These are phyloP conservation scores for Ulota crispa DNA, from an alignment of 225 moss, liverwort and hornwort genomes.

Conservation along the genomic window DNA sequence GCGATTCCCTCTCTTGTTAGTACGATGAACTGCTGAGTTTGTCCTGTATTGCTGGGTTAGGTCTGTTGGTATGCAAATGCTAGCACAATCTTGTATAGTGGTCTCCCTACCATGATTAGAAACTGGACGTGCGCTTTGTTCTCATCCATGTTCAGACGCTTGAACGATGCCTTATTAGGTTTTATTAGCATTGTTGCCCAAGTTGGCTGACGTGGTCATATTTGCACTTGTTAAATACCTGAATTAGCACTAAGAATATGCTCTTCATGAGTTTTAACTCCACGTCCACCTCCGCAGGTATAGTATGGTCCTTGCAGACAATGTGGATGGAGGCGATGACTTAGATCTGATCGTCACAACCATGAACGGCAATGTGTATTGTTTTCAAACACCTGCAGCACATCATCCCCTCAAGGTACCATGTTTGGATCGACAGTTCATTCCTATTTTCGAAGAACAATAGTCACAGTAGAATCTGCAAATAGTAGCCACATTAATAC, in stretches of 20 bases:
- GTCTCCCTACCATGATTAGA: constrained; percentile 5
- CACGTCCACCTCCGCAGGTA: constrained; percentile 54
- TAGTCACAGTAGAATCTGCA: background rate
- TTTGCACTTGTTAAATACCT: background rate
- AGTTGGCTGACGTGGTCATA: background rate
- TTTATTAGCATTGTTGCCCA: background rate
- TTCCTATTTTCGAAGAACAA: background rate
- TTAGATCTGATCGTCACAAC: constrained; percentile 90
- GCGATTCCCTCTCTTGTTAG: background rate
- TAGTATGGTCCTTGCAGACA: constrained; percentile 98
- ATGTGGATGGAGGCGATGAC: constrained; percentile 99
- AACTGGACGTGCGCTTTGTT: background rate
- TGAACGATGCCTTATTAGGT: constrained; percentile 4
- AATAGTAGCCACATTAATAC: background rate
- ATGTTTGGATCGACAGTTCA: background rate
- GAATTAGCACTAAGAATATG: constrained; percentile 6
- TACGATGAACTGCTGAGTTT: constrained; percentile 1
- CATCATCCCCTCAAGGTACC: constrained; percentile 95
- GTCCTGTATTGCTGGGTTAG: constrained; percentile 1
- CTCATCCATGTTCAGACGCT: background rate
- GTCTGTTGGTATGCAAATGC: background rate
- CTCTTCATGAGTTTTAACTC: constrained; percentile 6
- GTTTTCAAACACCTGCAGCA: constrained; percentile 88
- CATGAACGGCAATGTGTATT: constrained; percentile 99
- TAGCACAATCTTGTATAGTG: constrained; percentile 15